A percentile compares a stretch with the other conserved stretches of the same genome.
Evolutionary conservation across 2,329 filamentous ascomycete species (phyloP).

Genomic region (Trichophyton verrucosum): DNA sequence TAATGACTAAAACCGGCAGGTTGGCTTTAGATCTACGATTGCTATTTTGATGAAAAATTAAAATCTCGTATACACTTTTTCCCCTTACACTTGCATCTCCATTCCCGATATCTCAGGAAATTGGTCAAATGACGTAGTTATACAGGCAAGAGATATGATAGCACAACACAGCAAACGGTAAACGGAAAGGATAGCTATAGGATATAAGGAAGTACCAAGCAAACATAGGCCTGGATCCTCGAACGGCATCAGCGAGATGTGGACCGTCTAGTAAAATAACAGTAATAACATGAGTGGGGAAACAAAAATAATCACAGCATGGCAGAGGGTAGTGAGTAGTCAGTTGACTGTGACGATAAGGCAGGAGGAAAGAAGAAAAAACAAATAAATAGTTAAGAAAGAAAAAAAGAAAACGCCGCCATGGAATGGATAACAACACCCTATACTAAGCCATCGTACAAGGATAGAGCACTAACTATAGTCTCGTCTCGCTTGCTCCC

Average conservation of each 20-base stretch:
- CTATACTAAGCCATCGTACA: slow-evolving; percentile 91
- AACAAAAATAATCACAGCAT: background rate
- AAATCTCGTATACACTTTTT: background rate
- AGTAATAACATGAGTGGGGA: background rate
- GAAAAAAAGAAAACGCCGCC: background rate
- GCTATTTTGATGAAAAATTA: background rate
- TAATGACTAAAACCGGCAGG: background rate
- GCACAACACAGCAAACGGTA: background rate
- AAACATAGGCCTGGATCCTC: background rate
- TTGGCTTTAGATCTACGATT: background rate
- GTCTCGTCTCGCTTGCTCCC: slow-evolving; percentile 98
- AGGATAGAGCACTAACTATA: slow-evolving; percentile 88
- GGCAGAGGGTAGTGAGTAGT: background rate
- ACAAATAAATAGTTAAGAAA: background rate
- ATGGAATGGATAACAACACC: background rate
- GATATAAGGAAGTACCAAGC: background rate
- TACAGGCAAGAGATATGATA: background rate
- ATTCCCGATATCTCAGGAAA: background rate
- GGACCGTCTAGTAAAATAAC: background rate
- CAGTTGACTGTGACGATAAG: background rate
- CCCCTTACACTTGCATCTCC: background rate
- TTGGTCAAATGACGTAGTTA: background rate
- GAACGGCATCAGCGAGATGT: slow-evolving; percentile 2
- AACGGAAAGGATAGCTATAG: background rate
- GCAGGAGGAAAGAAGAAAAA: no score